Conservation (phyloP, 2,329 filamentous ascomycete genomes). For the Ramularia collo-cygni region DNA sequence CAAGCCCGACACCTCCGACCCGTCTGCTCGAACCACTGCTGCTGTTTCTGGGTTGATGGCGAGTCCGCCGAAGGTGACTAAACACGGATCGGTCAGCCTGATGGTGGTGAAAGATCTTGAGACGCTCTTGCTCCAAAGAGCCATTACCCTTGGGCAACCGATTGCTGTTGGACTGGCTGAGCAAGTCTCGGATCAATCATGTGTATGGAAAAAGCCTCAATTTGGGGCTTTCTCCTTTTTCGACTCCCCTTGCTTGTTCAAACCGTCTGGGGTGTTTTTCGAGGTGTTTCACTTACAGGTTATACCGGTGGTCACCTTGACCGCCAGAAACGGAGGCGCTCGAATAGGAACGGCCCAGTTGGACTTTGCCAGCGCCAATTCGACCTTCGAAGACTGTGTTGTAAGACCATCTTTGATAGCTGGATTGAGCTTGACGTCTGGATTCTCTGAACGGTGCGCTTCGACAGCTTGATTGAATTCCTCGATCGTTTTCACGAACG, state of each 20-base stretch:
- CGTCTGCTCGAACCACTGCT: slow-evolving; percentile 43
- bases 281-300: slow-evolving; percentile 37
- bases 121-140: no score
- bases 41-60: slow-evolving; percentile 49
- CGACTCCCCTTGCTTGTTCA: no score
- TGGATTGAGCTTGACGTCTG: slow-evolving; percentile 48
- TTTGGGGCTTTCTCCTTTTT: no score
- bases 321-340: slow-evolving; percentile 53
- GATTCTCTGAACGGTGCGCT: slow-evolving; percentile 41
- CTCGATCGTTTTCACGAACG: slow-evolving; percentile 47
- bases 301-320: slow-evolving; percentile 58
- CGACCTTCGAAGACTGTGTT: slow-evolving; percentile 45
- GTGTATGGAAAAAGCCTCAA: no score
- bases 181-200: no score
- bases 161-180: no score
- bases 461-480: slow-evolving; percentile 55
- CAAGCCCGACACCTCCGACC: slow-evolving; percentile 46
- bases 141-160: no score
- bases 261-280: no score
- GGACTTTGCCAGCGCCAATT: slow-evolving; percentile 50
- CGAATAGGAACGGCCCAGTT: slow-evolving; percentile 60
- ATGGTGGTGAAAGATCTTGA: no score
- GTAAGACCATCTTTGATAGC: slow-evolving; percentile 55
- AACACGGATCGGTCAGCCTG: no score
- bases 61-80: slow-evolving; percentile 58